A percentile compares a stretch with the other conserved stretches of the same genome.
phyloP scores from a whole-genome alignment of 345 rosid species.

The Lepidium africanum region DNA sequence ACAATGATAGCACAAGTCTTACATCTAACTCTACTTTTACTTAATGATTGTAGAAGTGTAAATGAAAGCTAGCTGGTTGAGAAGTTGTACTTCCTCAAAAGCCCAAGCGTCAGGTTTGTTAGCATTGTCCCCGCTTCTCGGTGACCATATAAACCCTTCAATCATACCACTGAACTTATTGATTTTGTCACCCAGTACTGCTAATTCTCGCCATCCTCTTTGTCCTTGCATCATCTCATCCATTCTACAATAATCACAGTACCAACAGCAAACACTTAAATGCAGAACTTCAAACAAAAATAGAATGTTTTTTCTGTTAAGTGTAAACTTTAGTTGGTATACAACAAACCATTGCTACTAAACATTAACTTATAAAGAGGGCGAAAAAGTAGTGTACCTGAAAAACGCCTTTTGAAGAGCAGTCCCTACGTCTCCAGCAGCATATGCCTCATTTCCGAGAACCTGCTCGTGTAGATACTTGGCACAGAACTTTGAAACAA shows the following conservation, averaged over 20 bases:
- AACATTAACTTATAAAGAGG: not conserved
- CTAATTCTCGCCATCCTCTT: conserved; percentile 91
- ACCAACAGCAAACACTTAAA: not conserved
- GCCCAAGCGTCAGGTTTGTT: conserved; percentile 48
- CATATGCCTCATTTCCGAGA: conserved; percentile 55
- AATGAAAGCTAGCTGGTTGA: not conserved
- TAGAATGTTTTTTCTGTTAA: not conserved
- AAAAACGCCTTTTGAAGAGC: conserved; percentile 72
- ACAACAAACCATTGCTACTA: not conserved
- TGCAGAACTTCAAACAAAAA: not conserved
- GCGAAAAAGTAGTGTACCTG: conserved; percentile 38
- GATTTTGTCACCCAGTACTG: conserved; percentile 74
- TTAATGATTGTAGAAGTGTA: not conserved
- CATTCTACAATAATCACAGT: conserved; percentile 45
- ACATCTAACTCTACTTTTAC: not conserved
- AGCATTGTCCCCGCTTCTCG: conserved; percentile 47
- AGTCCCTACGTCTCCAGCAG: conserved; percentile 65
- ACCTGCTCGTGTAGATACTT: conserved; percentile 88
- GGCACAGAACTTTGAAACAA: conserved; percentile 90
- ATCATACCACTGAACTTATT: conserved; percentile 86
- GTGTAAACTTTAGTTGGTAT: not conserved
- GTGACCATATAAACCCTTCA: conserved; percentile 95
- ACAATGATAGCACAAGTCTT: not conserved
- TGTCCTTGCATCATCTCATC: conserved; percentile 99
- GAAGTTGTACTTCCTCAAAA: conserved; percentile 55